phyloP scores from a whole-genome alignment of 2,329 filamentous ascomycete species.

The Fusarium hostae region DNA sequence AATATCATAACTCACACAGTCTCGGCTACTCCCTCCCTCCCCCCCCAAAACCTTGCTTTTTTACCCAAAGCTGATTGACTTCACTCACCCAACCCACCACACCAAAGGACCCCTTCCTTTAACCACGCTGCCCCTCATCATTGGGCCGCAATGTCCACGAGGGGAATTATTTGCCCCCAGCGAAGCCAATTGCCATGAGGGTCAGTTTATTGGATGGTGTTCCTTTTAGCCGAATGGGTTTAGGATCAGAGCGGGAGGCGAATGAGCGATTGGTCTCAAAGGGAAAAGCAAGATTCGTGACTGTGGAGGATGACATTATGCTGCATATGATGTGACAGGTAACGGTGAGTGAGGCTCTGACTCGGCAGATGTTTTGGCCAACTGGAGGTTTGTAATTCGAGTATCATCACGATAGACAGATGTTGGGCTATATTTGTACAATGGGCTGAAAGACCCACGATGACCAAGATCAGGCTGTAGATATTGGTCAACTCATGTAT shows the following conservation, averaged over 20 bases:
- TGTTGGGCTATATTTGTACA: conserved; percentile 9
- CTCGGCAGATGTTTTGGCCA: conserved; percentile 28
- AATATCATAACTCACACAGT: conserved; percentile 9
- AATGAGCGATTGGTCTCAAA: not conserved
- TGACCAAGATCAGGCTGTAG: not conserved
- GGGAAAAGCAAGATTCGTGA: conserved; percentile 10
- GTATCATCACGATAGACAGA: not conserved
- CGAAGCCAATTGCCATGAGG: not conserved
- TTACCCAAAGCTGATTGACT: not conserved
- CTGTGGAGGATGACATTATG: conserved; percentile 24
- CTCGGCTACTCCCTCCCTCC: conserved; percentile 22
- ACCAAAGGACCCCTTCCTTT: conserved; percentile 17
- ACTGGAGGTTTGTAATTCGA: conserved; percentile 1
- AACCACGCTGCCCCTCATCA: conserved; percentile 27
- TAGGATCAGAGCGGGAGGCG: conserved; percentile 20
- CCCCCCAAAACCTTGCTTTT: conserved; percentile 16
- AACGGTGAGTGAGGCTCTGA: conserved; percentile 18
- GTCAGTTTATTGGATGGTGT: not conserved
- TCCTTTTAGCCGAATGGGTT: conserved; percentile 5
- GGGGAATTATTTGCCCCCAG: conserved; percentile 12
- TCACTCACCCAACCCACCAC: conserved; percentile 43
- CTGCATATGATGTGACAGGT: conserved; percentile 21
- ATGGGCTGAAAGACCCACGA: not conserved
- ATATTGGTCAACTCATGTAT: not conserved
- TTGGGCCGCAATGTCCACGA: conserved; percentile 43